These are phyloP conservation scores for Rostrohypoxylon terebratum DNA, from an alignment of 495 filamentous ascomycete genomes.

Conservation along the genomic window DNA sequence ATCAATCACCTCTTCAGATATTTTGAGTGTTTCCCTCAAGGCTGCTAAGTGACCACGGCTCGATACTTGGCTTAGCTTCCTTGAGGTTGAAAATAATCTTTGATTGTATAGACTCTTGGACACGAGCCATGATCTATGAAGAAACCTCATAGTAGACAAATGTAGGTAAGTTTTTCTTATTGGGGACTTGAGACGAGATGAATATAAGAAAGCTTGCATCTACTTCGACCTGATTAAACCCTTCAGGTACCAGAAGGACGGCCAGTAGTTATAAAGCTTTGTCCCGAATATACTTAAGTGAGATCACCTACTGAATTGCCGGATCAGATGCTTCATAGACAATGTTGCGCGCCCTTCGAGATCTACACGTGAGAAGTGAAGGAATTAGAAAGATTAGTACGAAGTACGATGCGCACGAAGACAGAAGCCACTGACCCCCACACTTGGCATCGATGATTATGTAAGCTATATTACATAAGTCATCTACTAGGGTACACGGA, in stretches of 20 bases:
- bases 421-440: background rate
- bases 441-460: background rate
- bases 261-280: background rate
- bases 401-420: background rate
- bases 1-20: slow-evolving; percentile 85
- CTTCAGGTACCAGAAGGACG: background rate
- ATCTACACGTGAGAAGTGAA: slow-evolving; percentile 7
- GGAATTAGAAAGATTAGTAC: background rate
- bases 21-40: slow-evolving; percentile 69
- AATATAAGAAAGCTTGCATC: slow-evolving; percentile 20
- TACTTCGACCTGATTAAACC: slow-evolving; percentile 12
- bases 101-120: background rate
- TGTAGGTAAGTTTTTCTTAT: background rate
- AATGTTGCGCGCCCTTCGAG: slow-evolving; percentile 30
- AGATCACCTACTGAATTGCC: background rate
- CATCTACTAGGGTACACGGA: no score
- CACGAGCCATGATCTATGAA: slow-evolving; percentile 25
- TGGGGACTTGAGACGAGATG: background rate
- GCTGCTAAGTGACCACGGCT: slow-evolving; percentile 32
- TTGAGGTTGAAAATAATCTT: slow-evolving; percentile 30
- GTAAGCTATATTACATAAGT: no score
- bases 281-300: slow-evolving; percentile 2
- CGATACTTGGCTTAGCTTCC: slow-evolving; percentile 26
- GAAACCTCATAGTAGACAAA: slow-evolving; percentile 8
- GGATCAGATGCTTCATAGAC: slow-evolving; percentile 22